Base-by-base conservation (phyloP, 2,329 filamentous ascomycete genomes). In the Sarocladiaceae sp. region DNA sequence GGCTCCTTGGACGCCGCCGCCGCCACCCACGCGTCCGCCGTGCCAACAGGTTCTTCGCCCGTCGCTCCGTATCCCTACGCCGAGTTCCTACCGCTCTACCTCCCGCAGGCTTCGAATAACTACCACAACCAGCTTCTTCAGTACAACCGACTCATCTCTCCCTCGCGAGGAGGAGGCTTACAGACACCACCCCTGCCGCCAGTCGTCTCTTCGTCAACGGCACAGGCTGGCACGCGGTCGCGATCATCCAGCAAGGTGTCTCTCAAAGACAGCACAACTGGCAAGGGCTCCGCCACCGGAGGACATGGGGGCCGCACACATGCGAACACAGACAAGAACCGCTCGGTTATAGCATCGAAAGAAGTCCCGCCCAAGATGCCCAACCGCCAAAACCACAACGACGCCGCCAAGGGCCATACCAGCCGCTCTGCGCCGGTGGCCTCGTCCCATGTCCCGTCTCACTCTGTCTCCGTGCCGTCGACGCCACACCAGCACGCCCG, bases 401-500 rank as follows among this genome's bases (percentile, higher is more conserved):
- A 71, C 51, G 53, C 58, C 39, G 55, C 62, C 52, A 68, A 64
- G 59, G 64, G 57, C 52, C 60, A 60, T 35, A 60, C 64, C 42
- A 64, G 58, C 50, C 58, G 64, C 57, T 59, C 63, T 54, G 53
- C 63, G 20, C 56, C 63, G 36, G 59, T 62, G 31, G 55, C 64
- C 12, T 55, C 61, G 6, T 62, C 63, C 31, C 42, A 47, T 29
- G 26, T 23, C 15, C 59, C 58, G 23, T 62, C 71, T 13, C 78
- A 95, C 65, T 95, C 93, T 22, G 96, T 80, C 66, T 97, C 93
- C 8, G 89, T 97, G 47, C 93, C 93, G 1, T 95, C 93, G 1
- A 97, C 93, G 3, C 94, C 93, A 8, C 89, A 93, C 64, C 92
- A 97, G 67, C 87, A 89, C 69, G 83, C 91, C 58, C 84, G 90